phyloP scores from a whole-genome alignment of 1,284 basidiomycete genomes.

The Ceratobasidium theobromae region DNA sequence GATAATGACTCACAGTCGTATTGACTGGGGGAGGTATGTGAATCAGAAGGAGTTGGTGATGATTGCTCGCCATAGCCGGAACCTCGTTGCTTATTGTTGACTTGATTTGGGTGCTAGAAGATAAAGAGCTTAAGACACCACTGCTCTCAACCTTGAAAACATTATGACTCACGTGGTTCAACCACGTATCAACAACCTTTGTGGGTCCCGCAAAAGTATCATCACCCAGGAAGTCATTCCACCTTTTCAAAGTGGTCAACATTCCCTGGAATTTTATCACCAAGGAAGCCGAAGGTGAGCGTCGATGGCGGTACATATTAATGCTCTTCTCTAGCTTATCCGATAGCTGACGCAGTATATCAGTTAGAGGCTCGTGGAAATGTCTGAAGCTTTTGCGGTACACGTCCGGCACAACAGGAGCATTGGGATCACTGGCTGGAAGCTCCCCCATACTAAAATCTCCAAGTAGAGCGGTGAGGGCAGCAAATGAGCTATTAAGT shows the following conservation, averaged over 20 bases:
- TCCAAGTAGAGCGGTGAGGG: constrained; percentile 9
- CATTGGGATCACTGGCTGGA: constrained; percentile 7
- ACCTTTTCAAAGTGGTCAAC: constrained; percentile 1
- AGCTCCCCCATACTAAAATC: constrained; percentile 11
- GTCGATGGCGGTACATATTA: constrained; percentile 21
- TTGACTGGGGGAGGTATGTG: neutral
- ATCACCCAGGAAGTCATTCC: constrained; percentile 2
- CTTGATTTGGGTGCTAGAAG: constrained; percentile 6
- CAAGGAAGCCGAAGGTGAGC: constrained; percentile 14
- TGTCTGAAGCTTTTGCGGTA: neutral
- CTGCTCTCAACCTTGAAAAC: neutral
- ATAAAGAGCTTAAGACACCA: neutral
- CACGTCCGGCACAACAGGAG: neutral
- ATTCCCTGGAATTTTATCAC: constrained; percentile 19
- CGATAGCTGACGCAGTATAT: neutral
- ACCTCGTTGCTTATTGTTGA: neutral
- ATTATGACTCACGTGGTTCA: constrained; percentile 1
- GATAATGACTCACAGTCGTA: neutral
- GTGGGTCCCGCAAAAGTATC: constrained; percentile 6
- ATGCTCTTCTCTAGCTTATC: constrained; percentile 6
- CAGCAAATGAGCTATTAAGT: neutral
- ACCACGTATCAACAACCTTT: neutral
- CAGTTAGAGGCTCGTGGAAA: neutral
- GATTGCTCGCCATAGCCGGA: neutral
- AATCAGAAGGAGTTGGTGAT: neutral